Evolutionary conservation across 2,329 filamentous ascomycete species (phyloP), one percentile per base, ranked within the genome.

Genomic region (Penicillium sp.): DNA sequence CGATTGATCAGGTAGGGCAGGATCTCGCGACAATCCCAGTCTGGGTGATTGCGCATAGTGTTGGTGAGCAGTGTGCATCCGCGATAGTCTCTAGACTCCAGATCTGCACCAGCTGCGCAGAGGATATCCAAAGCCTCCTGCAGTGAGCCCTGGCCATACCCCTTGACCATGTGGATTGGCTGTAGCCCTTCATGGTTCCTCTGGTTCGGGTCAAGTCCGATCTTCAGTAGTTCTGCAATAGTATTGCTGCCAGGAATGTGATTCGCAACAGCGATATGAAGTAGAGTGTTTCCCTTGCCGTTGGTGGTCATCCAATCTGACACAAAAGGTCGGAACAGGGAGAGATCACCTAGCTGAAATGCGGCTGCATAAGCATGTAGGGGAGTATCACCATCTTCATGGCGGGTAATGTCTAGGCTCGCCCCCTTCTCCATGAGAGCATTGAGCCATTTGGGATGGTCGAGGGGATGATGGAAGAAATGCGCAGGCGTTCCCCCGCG

Each of bases 231-330:
- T 30, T 51, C 47, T 3, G 13, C n/a, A 19, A 51, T 8, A 27
- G 47, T 51, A 3, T n/a, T 18, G 16, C 40, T 44, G 23, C 40
- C 47, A 8, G 4, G 19, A 4, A 3, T 23, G 30, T 44, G 32
- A 6, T 36, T 35, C 23, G 30, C 32, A 40, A 29, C 48, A 7
- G 56, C 52, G 9, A 55, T 23, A 32, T 64, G 61, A 16, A 64
- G 49, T 14, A 60, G 39, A 4, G 61, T 64, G 29, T 62, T 54
- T 13, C 59, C 61, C 7, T 60, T 51, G 4, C 45, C 55, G 18
- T 58, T 53, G 4, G 27, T 50, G 7, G 51, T 39, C 11, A 29
- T 35, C 58, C 57, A 61, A 45, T 57, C 48, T 4, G 45, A 47
- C 11, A 60, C 49, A 27, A 53, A 53, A 14, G 58, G 57, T 3